Base-by-base conservation (phyloP, 768 basidiomycete genomes). In the Serpula lacrymans region DNA sequence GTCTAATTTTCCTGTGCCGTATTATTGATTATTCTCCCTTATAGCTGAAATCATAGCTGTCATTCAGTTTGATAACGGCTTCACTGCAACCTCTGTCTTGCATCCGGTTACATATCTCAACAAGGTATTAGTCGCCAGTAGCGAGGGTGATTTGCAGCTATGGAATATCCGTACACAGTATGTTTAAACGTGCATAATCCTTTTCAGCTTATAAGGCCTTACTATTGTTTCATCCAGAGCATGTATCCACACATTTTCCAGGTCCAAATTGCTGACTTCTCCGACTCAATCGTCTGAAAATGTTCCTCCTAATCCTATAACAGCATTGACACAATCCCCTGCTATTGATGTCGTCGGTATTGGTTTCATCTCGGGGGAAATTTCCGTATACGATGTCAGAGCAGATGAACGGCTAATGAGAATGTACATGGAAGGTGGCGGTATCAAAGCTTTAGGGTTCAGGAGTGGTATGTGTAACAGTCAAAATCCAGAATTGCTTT, bases 51-150 rank as follows among this genome's bases (percentile, higher is more conserved):
- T 88, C 21, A 72, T 82, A 36, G 70, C 75, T 3, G 78, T 78
- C 3, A 77, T 98, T 34, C 72, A 80, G 30, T 95, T 99, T 53
- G 87, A 92, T 35, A 54, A 77, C 6, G 80, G 76, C 14, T 98
- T 98, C 60, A 84, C 82, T 2, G 94, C 94, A n/a, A 85, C 80
- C 4, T 74, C 72, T 20, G 68, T 96, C 30, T 71, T 96, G 5
- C 96, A 99, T 58, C 96, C 96, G 2, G 84, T 92, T 1, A 98
- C 96, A 10, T 98, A 98, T 63, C 62, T 99, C 37, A 98, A 99
- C 70, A 99, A 99, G 67, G 72, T 98, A 1, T 70, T 98, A 1
- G 77, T 98, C 9, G 80, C 84, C 3, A 88, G 90, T 52, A 75
- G 68, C 41, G 75, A 93, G 59, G 96, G 96, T 3, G 68, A 65